Evolutionary conservation across 2,329 filamentous ascomycete species (phyloP), one percentile per base, ranked within the genome.

Genomic region (Colletotrichum ledebouriae): DNA sequence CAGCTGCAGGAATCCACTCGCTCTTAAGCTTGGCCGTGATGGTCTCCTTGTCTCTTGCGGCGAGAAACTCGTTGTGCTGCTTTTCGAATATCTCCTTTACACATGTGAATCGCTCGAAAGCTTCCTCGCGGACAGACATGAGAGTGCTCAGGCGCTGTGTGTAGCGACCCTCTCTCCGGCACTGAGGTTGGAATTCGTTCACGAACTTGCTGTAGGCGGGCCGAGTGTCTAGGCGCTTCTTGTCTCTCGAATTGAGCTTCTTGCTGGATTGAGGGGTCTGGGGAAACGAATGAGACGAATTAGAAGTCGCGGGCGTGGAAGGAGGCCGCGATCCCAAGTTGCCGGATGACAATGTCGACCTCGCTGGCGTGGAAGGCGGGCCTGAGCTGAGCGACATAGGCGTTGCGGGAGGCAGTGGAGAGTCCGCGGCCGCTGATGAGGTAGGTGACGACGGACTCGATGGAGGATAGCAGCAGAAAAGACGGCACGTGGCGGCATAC

Each of bases 161-260:
- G 63, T 81, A 83, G 1, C 76, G 77, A 0, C 79, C 79, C 25
- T 81, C 66, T 1, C 77, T 77, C 1, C 82, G 79, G 66, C 86
- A 86, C 2, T 73, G 73, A 0, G 89, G 88, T n/a, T 91, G 77
- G 70, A 87, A 94, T 5, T 89, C 86, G 1, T 90, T 82, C 4
- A 90, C 76, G 85, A 91, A 94, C 6, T 76, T 75, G 2, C 80
- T 79, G 74, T 89, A 94, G 33, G 89, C 82, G 0, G 84, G 83
- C 0, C 92, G 84, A 46, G 82, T 80, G 0, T 71, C 75, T 78
- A 89, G 82, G 2, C 89, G 84, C 22, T 83, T 82, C 1, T 88
- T 83, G 71, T 92, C 89, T 63, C 87, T 88, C 22, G 82, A 72
- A 41, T 83, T 87, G 65, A 86, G 75, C 47, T 75, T 79, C 59